Base-by-base conservation (phyloP, 352 stramenopile genomes). In the Globisporangium megalacanthum region DNA sequence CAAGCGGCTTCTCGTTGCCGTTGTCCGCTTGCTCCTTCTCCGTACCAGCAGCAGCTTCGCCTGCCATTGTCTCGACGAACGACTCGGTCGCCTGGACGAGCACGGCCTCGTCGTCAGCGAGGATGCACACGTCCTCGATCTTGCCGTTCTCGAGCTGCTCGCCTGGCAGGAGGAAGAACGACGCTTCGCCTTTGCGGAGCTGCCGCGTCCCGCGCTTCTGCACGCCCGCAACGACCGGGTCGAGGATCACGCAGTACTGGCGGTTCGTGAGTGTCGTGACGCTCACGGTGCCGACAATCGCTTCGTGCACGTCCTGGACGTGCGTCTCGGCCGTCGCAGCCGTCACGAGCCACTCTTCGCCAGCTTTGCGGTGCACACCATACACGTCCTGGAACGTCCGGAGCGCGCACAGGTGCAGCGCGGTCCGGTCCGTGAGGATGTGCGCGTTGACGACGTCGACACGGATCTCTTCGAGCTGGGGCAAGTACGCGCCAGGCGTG, bases 361-460 rank as follows among this genome's bases (percentile, higher is more conserved):
- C 83, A 6, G 83, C 83, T 29, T 83, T 84, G 54, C 83, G 79
- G 35, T 86, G 69, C 33, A 83, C 68, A 25, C 69, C 70, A 49
- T 92, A 92, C 20, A 90, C 67, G 33, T 92, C 83, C 49, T 72
- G 87, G 60, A 92, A 92, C 15, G 79, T 90, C 15, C 78, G 78
- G 51, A 81, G 58, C 0, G 83, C 83, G 4, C 76, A 65, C 39
- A 92, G 70, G 59, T 89, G 77, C 8, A 92, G 67, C 22, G 79
- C 77, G 13, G 67, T 78, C 33, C 86, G 73, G 13, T 78, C 72
- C 3, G 82, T 92, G 52, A 92, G 60, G 20, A 89, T 83, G 20
- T 83, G 75, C 4, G 82, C 79, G 11, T 72, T 49, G 25, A 90
- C 62, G 25, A 81, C 78, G 52, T 78, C 77, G 17, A 89, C 73